Evolutionary conservation across 495 filamentous ascomycete species (phyloP).

Genomic region (Entonaema liquescens): DNA sequence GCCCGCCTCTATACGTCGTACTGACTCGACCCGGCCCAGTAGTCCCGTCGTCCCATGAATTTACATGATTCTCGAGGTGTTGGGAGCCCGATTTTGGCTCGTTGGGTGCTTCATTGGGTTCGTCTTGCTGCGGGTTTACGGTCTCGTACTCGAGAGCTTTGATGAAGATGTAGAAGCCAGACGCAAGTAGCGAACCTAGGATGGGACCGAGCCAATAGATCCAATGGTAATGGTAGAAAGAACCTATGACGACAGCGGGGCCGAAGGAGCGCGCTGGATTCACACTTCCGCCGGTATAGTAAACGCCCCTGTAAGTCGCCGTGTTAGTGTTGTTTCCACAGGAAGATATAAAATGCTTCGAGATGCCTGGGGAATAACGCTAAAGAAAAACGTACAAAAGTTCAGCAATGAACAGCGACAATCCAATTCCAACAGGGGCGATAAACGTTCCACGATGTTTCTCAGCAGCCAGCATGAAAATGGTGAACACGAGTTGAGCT

Average conservation of each 20-base stretch:
- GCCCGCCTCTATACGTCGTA: constrained; percentile 5
- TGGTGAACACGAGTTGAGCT: constrained; percentile 76
- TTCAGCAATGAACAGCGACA: constrained; percentile 75
- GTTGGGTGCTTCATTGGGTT: not conserved
- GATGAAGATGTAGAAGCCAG: constrained; percentile 72
- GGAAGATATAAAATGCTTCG: not conserved
- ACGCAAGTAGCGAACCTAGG: constrained; percentile 67
- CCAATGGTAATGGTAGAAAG: constrained; percentile 76
- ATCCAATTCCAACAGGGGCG: constrained; percentile 80
- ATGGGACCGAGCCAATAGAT: constrained; percentile 72
- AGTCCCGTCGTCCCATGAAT: constrained; percentile 11
- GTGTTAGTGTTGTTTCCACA: constrained; percentile 9
- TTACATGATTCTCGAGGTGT: not conserved
- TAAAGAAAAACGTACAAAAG: constrained; percentile 58
- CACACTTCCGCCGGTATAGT: constrained; percentile 67
- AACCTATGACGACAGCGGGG: constrained; percentile 62
- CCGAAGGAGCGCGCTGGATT: constrained; percentile 69
- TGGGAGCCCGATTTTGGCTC: not conserved
- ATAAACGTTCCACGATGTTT: constrained; percentile 83
- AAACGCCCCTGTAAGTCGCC: constrained; percentile 52
- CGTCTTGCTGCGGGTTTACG: constrained; percentile 65
- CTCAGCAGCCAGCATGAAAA: constrained; percentile 84
- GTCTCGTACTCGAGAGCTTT: constrained; percentile 76
- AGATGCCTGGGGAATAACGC: not conserved
- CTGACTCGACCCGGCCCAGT: not conserved